Percentiles rank a stretch among this genome's conserved stretches.
Conservation (phyloP, 2,329 filamentous ascomycete species). For the Cercospora sp. region DNA sequence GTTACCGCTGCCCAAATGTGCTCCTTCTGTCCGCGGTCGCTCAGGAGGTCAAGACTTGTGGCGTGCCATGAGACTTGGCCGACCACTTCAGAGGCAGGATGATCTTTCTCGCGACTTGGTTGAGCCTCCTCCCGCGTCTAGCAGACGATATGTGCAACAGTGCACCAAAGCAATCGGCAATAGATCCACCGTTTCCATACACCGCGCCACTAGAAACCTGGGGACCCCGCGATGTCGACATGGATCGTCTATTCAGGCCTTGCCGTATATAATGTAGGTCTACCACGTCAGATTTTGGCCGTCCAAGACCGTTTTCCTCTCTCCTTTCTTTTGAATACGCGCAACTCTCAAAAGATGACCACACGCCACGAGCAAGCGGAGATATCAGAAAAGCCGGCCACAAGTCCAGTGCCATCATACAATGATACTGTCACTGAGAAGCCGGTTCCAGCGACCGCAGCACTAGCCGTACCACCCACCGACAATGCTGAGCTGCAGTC, state of each 20-base stretch:
- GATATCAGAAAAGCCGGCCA: background rate
- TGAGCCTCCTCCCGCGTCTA: background rate
- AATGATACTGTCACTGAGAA: background rate
- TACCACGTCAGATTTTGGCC: background rate
- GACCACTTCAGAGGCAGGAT: background rate
- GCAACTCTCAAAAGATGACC: background rate
- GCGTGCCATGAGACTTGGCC: slow-evolving; percentile 9
- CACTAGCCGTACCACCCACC: background rate
- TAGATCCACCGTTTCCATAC: background rate
- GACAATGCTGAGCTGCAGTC: background rate
- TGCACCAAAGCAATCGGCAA: background rate
- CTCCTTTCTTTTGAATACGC: background rate
- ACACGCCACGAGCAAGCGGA: background rate
- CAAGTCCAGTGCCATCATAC: background rate
- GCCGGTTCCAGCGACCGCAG: background rate
- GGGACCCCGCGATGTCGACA: background rate
- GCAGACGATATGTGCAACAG: background rate
- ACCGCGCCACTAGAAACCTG: background rate
- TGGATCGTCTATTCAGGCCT: background rate
- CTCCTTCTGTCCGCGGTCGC: background rate
- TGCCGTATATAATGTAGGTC: background rate
- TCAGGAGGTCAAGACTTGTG: slow-evolving; percentile 7
- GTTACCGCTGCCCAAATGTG: background rate
- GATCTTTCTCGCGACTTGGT: slow-evolving; percentile 6
- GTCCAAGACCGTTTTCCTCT: background rate